Base-by-base conservation (phyloP, 768 basidiomycete species). In the Pholiota microspora region DNA sequence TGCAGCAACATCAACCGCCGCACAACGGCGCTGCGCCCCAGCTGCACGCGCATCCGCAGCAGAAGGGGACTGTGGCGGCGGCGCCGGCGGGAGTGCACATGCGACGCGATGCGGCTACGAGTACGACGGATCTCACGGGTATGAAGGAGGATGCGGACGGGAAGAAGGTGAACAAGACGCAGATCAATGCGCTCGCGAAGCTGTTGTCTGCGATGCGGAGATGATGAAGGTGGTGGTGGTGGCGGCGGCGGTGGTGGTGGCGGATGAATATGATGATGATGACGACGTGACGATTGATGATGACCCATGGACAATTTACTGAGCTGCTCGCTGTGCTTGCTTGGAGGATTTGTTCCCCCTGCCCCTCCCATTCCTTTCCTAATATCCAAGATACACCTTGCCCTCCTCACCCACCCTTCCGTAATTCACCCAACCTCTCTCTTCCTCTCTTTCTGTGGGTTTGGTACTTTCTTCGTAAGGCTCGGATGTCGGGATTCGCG, bases 181-280 rank as follows among this genome's bases (percentile, higher is more conserved):
- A 94, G 77, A 94, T 94, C 73, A 86, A 86, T 64, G 82, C 90
- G 36, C 77, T 95, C 63, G 92, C 92, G 54, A 94, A 94, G 85
- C 92, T 95, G 90, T 75, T 94, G 55, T 91, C 86, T 54, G 88
- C 88, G 49, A 70, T 91, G 71, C 25, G 45, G 50, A 48, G 55
- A n/a, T 42, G 50, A 42, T 16, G 51, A 28, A 35, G 7, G 45
- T 16, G 24, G 31, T 5, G 40, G 32, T 13, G 52, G 35, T n/a
- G 44, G 27, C 32, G 53, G 36, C 29, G 45, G 34, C n/a, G 44
- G 27, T 48, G 53, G 36, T 38, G 53, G 34, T 38, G 46, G 51
- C 7, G 5, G 53, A 54, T 27, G 53, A 51, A n/a, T 32, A 16
- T 47, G 52, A 53, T 54, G 55, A 59, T 57, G 61, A 55, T 44